phyloP scores from a whole-genome alignment of 2,329 filamentous ascomycete genomes.

The Neonectria ditissima region DNA sequence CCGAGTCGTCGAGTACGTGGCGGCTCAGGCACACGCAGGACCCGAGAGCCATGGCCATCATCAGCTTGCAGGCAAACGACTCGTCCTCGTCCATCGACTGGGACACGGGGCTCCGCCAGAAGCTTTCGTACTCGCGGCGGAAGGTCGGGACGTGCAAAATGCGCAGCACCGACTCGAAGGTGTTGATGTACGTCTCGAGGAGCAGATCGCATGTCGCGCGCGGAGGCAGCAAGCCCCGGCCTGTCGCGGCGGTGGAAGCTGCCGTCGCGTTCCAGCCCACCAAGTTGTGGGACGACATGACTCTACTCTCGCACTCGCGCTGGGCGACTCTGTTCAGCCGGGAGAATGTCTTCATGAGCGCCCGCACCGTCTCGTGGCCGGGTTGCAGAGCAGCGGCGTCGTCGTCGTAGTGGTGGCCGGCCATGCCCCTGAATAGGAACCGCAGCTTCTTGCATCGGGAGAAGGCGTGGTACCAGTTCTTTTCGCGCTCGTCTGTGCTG shows the following conservation, averaged over 20 bases:
- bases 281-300: slow-evolving; percentile 11
- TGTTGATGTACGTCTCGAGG: slow-evolving; percentile 61
- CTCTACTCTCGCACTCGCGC: slow-evolving; percentile 7
- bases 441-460: slow-evolving; percentile 11
- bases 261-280: slow-evolving; percentile 8
- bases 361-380: slow-evolving; percentile 4
- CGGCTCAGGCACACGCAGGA: slow-evolving; percentile 41
- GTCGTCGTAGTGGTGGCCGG: neutral
- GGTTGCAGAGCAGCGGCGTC: neutral
- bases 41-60: slow-evolving; percentile 66
- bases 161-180: slow-evolving; percentile 64
- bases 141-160: slow-evolving; percentile 66
- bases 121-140: slow-evolving; percentile 57
- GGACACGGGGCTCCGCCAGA: slow-evolving; percentile 49
- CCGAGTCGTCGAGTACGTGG: slow-evolving; percentile 11
- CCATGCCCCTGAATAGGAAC: slow-evolving; percentile 10
- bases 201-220: slow-evolving; percentile 55
- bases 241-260: neutral
- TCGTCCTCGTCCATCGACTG: slow-evolving; percentile 53
- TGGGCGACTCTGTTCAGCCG: slow-evolving; percentile 11
- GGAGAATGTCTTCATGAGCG: slow-evolving; percentile 17
- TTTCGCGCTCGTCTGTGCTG: neutral
- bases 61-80: slow-evolving; percentile 55
- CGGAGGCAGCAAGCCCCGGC: slow-evolving; percentile 22
- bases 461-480: slow-evolving; percentile 17